These are phyloP conservation scores for Podosphaera fusca DNA, from an alignment of 2,329 filamentous ascomycete genomes.

Conservation along the genomic window DNA sequence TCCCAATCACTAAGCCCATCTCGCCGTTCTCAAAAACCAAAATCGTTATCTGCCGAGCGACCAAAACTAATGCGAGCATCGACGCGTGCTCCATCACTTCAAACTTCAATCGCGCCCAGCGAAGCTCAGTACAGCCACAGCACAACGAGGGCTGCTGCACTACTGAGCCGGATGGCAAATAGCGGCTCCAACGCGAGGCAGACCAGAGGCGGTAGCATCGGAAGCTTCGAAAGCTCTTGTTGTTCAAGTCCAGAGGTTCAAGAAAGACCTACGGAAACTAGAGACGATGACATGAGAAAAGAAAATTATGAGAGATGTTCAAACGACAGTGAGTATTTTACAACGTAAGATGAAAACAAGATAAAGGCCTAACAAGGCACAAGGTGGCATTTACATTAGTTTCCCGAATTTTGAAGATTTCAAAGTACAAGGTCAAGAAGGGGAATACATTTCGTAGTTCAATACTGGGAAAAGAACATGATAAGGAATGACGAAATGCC, in stretches of 20 bases:
- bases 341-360: neutral
- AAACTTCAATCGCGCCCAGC: slow-evolving; percentile 28
- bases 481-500: neutral
- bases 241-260: slow-evolving; percentile 8
- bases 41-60: slow-evolving; percentile 7
- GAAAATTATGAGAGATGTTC: neutral
- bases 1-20: neutral
- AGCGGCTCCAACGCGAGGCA: slow-evolving; percentile 21
- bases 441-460: slow-evolving; percentile 5
- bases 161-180: slow-evolving; percentile 30
- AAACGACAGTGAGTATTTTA: neutral
- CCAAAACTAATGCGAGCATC: slow-evolving; percentile 30
- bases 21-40: neutral
- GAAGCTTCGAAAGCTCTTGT: slow-evolving; percentile 6
- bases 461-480: neutral
- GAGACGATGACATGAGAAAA: neutral
- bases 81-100: slow-evolving; percentile 34
- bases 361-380: neutral
- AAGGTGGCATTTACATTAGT: slow-evolving; percentile 39
- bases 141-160: slow-evolving; percentile 27
- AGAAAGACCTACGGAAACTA: slow-evolving; percentile 3
- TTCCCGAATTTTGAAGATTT: slow-evolving; percentile 52
- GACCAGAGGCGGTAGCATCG: slow-evolving; percentile 6
- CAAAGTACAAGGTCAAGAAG: slow-evolving; percentile 26
- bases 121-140: slow-evolving; percentile 27